Conservation (phyloP, 805 yeast species). For the Starmerella khaoyaiensis region DNA sequence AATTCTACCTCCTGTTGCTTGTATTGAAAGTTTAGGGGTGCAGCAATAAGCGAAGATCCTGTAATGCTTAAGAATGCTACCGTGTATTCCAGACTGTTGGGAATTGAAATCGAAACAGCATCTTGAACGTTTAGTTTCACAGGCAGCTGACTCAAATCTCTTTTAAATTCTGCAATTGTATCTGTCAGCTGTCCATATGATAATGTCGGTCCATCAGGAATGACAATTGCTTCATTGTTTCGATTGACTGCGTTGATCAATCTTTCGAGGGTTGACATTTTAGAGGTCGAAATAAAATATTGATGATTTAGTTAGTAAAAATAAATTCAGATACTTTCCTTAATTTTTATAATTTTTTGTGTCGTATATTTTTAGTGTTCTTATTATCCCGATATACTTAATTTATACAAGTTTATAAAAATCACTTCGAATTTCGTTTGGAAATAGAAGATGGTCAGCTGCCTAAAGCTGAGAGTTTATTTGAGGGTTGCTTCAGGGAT, state of each 20-base stretch:
- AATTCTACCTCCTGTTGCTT: constrained; percentile 50
- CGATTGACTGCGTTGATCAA: constrained; percentile 14
- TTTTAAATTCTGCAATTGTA: constrained; percentile 37
- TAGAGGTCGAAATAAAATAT: too few relatives aligned
- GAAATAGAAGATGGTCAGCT: too few relatives aligned
- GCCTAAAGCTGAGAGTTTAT: too few relatives aligned
- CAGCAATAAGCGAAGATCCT: constrained; percentile 45
- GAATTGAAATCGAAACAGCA: constrained; percentile 47
- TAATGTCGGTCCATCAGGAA: constrained; percentile 37
- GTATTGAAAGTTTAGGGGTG: constrained; percentile 56
- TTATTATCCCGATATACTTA: too few relatives aligned
- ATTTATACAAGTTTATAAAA: too few relatives aligned
- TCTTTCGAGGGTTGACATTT: constrained; percentile 16
- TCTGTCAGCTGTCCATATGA: constrained; percentile 35
- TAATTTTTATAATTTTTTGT: too few relatives aligned
- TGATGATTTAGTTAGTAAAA: too few relatives aligned
- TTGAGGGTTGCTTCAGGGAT: too few relatives aligned
- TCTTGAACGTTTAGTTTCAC: constrained; percentile 32
- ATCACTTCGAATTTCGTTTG: too few relatives aligned
- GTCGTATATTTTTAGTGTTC: too few relatives aligned
- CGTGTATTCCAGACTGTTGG: constrained; percentile 48
- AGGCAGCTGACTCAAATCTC: constrained; percentile 27
- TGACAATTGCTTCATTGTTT: constrained; percentile 24
- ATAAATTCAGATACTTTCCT: too few relatives aligned
- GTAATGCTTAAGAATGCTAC: constrained; percentile 46